Percentiles rank a stretch among this genome's conserved stretches.
phyloP scores from a whole-genome alignment of 2,329 filamentous ascomycete species.

The Xenosphaeropsis pyriputrescens region DNA sequence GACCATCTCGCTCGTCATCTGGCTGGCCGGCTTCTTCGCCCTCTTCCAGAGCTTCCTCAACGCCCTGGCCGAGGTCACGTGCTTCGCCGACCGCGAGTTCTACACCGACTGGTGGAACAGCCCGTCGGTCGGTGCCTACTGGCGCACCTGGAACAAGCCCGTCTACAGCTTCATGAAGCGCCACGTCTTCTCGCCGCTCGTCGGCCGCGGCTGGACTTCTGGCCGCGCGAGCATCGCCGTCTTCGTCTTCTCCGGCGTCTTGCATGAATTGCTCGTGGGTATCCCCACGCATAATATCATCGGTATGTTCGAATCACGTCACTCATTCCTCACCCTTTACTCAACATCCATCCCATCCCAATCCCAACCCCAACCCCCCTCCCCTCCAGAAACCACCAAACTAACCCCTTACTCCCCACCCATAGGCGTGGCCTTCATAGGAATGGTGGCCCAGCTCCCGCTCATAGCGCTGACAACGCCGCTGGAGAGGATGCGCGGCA shows the following conservation, averaged over 20 bases:
- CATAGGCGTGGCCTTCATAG: slow-evolving; percentile 74
- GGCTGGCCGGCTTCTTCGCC: slow-evolving; percentile 95
- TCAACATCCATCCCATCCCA: too few species aligned
- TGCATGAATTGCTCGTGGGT: slow-evolving; percentile 88
- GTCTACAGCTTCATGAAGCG: slow-evolving; percentile 95
- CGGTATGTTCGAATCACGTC: slow-evolving; percentile 31
- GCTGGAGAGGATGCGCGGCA: slow-evolving; percentile 63
- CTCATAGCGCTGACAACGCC: slow-evolving; percentile 70
- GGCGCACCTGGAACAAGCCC: slow-evolving; percentile 95
- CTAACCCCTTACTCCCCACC: too few species aligned
- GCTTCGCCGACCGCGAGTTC: slow-evolving; percentile 86
- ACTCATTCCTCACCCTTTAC: too few species aligned
- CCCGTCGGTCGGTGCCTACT: slow-evolving; percentile 72
- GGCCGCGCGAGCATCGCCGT: slow-evolving; percentile 61
- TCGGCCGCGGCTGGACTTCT: slow-evolving; percentile 69
- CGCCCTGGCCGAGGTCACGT: slow-evolving; percentile 75
- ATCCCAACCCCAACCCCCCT: slow-evolving; percentile 1
- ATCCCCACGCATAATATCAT: slow-evolving; percentile 91
- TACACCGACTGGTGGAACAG: slow-evolving; percentile 99
- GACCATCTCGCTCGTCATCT: slow-evolving; percentile 89
- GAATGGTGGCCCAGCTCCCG: slow-evolving; percentile 88
- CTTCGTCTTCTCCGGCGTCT: slow-evolving; percentile 73
- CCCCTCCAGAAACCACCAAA: not conserved
- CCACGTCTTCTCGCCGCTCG: slow-evolving; percentile 79
- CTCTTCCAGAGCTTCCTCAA: slow-evolving; percentile 90